phyloP scores from a whole-genome alignment of 1,284 basidiomycete species.

The Naganishia liquefaciens region DNA sequence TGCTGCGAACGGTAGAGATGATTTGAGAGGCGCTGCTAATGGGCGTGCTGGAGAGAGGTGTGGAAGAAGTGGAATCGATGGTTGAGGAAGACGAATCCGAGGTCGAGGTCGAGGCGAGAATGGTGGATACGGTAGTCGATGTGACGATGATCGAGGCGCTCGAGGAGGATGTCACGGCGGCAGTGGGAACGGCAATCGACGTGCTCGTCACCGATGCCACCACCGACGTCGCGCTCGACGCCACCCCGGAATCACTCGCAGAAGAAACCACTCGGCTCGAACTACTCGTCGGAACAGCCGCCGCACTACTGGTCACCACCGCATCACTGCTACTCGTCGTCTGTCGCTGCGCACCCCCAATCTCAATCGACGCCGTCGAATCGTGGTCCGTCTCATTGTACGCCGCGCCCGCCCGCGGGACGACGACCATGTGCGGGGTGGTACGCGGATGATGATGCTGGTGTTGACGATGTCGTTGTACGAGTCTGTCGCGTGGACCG shows the following conservation, averaged over 20 bases:
- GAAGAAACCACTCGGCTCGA: constrained; percentile 1
- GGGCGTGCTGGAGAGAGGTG: constrained; percentile 3
- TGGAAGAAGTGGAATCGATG: constrained; percentile 10
- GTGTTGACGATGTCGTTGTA: constrained; percentile 14
- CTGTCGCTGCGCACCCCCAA: constrained; percentile 14
- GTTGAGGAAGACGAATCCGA: constrained; percentile 10
- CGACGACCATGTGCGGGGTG: background rate
- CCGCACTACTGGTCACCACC: background rate
- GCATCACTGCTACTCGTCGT: background rate
- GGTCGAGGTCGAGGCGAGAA: constrained; percentile 9
- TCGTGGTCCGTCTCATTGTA: constrained; percentile 28
- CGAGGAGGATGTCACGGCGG: constrained; percentile 8
- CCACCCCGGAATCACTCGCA: background rate
- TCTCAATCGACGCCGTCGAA: constrained; percentile 6
- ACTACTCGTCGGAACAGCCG: background rate
- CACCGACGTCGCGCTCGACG: background rate
- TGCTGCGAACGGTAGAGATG: constrained; percentile 28
- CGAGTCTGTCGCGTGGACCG: constrained; percentile 10
- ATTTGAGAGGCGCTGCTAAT: constrained; percentile 17
- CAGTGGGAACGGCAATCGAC: background rate
- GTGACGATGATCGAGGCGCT: background rate
- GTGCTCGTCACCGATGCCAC: background rate
- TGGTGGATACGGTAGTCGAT: background rate
- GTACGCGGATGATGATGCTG: too few species aligned
- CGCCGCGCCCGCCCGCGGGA: constrained; percentile 24